Percentiles rank a stretch among this genome's conserved stretches.
phyloP scores from a whole-genome alignment of 768 basidiomycete species.

The Tulasnella calospora region DNA sequence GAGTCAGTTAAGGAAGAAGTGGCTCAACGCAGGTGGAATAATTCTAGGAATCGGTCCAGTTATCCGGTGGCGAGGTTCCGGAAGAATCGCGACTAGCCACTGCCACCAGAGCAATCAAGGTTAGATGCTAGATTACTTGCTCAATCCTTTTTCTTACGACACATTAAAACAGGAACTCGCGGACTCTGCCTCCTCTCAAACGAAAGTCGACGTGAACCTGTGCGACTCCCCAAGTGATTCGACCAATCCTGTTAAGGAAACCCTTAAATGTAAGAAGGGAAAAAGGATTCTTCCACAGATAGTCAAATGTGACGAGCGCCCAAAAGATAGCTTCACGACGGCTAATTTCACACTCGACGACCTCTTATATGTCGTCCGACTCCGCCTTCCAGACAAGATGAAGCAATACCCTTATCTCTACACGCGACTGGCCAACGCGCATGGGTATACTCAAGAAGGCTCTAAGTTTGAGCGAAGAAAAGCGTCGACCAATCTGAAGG shows the following conservation, averaged over 20 bases:
- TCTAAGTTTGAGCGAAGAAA: neutral
- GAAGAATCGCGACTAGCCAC: neutral
- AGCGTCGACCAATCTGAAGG: too few relatives aligned
- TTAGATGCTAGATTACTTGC: neutral
- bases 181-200: neutral
- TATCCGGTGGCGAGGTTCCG: neutral
- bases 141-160: neutral
- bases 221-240: neutral
- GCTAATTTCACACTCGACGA: neutral
- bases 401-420: neutral
- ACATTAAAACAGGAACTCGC: neutral
- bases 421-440: neutral
- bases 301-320: neutral
- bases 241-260: neutral
- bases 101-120: neutral
- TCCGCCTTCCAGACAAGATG: neutral
- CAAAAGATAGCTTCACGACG: neutral
- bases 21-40: neutral
- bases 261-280: neutral
- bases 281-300: neutral
- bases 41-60: neutral
- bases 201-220: neutral
- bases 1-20: neutral
- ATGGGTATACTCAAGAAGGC: neutral
- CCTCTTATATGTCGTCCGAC: neutral